Conservation (phyloP, 2,329 filamentous ascomycete genomes). For the Achaetomium macrosporum region DNA sequence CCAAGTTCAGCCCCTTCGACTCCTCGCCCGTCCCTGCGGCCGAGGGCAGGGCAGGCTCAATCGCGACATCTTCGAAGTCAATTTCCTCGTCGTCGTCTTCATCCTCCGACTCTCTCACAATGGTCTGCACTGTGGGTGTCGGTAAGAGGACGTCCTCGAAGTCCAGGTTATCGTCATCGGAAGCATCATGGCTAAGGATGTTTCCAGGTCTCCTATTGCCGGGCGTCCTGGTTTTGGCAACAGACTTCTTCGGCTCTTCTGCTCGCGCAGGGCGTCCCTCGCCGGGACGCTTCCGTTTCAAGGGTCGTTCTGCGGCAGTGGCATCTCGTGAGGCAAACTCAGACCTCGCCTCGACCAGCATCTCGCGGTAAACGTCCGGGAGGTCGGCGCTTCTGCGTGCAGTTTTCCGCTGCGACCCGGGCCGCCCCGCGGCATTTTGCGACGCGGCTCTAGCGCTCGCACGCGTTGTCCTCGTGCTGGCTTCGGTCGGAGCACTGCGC, state of each 20-base stretch:
- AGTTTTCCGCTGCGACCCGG: background rate
- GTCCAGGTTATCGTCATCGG: conserved; percentile 38
- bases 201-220: background rate
- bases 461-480: conserved; percentile 12
- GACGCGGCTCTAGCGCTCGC: conserved; percentile 7
- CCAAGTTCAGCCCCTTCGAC: conserved; percentile 42
- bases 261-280: conserved; percentile 19
- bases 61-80: conserved; percentile 45
- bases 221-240: background rate
- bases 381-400: conserved; percentile 5
- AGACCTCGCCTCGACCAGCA: conserved; percentile 16
- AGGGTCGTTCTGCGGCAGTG: conserved; percentile 31
- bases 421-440: background rate
- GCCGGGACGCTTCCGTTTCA: conserved; percentile 37
- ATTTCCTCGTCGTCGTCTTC: conserved; percentile 39
- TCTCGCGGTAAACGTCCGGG: conserved; percentile 21
- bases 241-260: background rate
- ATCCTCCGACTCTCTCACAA: conserved; percentile 41
- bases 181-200: conserved; percentile 24
- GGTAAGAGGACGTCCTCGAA: conserved; percentile 49
- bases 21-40: conserved; percentile 22
- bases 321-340: background rate
- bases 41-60: conserved; percentile 27
- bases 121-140: conserved; percentile 44
- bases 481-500: conserved; percentile 18